phyloP scores from a whole-genome alignment of 78 protist genomes.

The Anaeramoeba flamelloides region DNA sequence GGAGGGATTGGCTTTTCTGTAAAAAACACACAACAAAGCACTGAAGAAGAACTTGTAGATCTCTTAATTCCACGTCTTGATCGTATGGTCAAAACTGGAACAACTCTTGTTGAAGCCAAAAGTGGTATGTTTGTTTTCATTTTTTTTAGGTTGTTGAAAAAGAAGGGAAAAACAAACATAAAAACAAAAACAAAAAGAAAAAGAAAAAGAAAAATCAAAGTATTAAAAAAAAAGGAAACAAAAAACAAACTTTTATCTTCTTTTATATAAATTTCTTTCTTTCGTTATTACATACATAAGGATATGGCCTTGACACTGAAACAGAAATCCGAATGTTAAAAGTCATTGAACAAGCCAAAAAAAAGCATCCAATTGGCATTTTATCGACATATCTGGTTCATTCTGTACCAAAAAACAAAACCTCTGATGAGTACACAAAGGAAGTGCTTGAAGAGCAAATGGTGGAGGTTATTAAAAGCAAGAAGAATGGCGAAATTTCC shows the following conservation, averaged over 20 bases:
- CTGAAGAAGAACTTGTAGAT: neutral
- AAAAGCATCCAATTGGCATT: neutral
- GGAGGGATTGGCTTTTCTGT: neutral
- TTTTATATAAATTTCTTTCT: neutral
- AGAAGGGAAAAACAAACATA: neutral
- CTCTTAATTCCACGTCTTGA: neutral
- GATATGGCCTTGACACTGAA: neutral
- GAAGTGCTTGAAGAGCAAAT: neutral
- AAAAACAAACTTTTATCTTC: neutral
- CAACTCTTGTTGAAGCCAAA: constrained; percentile 1
- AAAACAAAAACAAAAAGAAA: neutral
- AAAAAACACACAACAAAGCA: neutral
- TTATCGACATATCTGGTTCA: neutral
- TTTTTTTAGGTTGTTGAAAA: neutral
- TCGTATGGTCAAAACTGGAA: neutral
- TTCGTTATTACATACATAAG: neutral
- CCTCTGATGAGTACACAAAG: neutral
- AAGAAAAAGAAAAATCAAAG: neutral
- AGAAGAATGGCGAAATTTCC: neutral
- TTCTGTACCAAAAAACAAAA: neutral
- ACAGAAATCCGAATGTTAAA: neutral
- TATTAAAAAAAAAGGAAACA: neutral
- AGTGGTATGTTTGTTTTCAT: neutral
- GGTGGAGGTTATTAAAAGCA: neutral
- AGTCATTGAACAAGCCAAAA: neutral